Conservation (phyloP, 768 basidiomycete genomes). For the Tylopilus plumbeoviolaceoides region DNA sequence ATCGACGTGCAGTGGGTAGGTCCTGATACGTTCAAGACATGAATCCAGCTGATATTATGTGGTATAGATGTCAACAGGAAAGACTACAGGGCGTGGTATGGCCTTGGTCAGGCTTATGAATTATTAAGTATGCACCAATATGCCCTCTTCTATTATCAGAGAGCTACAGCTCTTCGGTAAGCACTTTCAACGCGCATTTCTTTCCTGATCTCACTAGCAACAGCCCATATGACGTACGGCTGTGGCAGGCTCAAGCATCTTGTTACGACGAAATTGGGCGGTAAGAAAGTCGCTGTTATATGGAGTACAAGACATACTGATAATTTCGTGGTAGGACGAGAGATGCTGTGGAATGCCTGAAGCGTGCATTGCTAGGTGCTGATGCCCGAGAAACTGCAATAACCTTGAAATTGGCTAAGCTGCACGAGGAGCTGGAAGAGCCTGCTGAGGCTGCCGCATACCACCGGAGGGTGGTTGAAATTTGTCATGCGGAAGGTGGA, state of each 20-base stretch:
- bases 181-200: constrained; percentile 6
- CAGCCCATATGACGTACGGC: constrained; percentile 91
- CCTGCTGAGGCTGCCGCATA: constrained; percentile 66
- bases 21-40: background rate
- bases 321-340: constrained; percentile 48
- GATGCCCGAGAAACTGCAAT: constrained; percentile 74
- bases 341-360: constrained; percentile 90
- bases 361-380: constrained; percentile 81
- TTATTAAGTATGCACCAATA: constrained; percentile 96
- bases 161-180: constrained; percentile 88
- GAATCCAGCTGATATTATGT: background rate
- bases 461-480: constrained; percentile 76
- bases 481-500: constrained; percentile 49
- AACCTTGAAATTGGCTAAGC: constrained; percentile 67
- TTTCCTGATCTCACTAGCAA: background rate
- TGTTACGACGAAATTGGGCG: constrained; percentile 91
- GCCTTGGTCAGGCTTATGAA: constrained; percentile 97
- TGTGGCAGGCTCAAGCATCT: constrained; percentile 93
- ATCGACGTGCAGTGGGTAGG: constrained; percentile 91
- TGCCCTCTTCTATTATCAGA: constrained; percentile 93
- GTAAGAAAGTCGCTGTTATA: constrained; percentile 37
- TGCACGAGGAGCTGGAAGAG: constrained; percentile 67
- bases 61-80: constrained; percentile 86
- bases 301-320: constrained; percentile 2
- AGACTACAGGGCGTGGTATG: constrained; percentile 98